Percentiles rank a stretch among this genome's conserved stretches.
Conservation (phyloP, 352 stramenopile genomes). For the Phytophthora multivora region DNA sequence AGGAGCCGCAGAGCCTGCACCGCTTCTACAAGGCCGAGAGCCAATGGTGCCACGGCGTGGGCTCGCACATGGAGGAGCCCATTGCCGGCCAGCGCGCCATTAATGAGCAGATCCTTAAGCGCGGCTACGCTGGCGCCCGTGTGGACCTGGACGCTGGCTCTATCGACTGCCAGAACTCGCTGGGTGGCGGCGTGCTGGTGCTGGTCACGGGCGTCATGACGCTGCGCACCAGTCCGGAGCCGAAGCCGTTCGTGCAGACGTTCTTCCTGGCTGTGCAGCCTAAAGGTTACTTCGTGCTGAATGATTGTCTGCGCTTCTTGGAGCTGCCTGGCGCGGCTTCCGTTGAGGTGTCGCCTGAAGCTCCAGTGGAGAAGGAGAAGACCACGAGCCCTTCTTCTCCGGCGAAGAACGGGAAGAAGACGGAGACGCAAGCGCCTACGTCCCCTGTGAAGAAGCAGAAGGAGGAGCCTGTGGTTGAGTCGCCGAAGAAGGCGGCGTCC, state of each 20-base stretch:
- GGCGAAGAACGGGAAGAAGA: constrained; percentile 39
- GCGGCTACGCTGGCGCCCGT: constrained; percentile 74
- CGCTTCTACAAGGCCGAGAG: constrained; percentile 91
- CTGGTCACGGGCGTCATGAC: constrained; percentile 89
- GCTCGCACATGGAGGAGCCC: constrained; percentile 82
- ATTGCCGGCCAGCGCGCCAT: constrained; percentile 81
- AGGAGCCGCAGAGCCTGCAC: constrained; percentile 84
- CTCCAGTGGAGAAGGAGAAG: constrained; percentile 17
- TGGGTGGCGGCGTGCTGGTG: constrained; percentile 76
- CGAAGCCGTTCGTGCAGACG: constrained; percentile 87
- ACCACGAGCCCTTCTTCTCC: constrained; percentile 6
- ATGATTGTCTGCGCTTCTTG: constrained; percentile 87
- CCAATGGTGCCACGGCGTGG: constrained; percentile 77
- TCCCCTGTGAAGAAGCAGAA: constrained; percentile 23
- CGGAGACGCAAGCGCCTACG: constrained; percentile 11
- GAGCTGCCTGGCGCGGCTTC: constrained; percentile 46
- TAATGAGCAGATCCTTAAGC: constrained; percentile 84
- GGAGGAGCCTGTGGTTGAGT: constrained; percentile 26
- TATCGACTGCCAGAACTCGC: constrained; percentile 86
- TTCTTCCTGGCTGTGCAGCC: constrained; percentile 89
- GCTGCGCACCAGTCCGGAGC: constrained; percentile 47
- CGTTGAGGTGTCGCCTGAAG: constrained; percentile 14
- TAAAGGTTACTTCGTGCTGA: constrained; percentile 90
- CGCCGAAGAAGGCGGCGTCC: constrained; percentile 36
- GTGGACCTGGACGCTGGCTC: constrained; percentile 84